Evolutionary conservation across 805 yeast genomes (phyloP).

Genomic region (Starmera dryadoides): DNA sequence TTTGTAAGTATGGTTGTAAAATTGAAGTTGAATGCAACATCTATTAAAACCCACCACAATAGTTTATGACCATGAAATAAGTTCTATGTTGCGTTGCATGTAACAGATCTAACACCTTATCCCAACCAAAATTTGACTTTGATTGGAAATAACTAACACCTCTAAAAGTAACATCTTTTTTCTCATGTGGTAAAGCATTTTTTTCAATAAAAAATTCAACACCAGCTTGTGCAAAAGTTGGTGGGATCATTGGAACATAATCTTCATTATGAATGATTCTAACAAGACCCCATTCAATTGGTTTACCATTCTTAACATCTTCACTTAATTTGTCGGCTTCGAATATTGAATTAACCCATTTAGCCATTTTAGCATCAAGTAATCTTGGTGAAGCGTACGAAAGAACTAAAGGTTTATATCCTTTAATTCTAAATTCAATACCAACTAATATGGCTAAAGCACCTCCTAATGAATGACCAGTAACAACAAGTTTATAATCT

Average conservation of each 20-base stretch:
- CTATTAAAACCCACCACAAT: constrained; percentile 22
- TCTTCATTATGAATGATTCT: constrained; percentile 55
- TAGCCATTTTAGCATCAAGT: constrained; percentile 44
- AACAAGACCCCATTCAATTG: constrained; percentile 30
- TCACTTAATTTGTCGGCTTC: constrained; percentile 24
- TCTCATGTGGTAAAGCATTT: constrained; percentile 30
- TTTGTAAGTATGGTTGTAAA: too few relatives aligned
- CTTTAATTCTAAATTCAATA: constrained; percentile 51
- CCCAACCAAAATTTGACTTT: not conserved
- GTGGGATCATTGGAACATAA: constrained; percentile 54
- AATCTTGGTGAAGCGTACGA: constrained; percentile 63
- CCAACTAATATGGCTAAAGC: constrained; percentile 62
- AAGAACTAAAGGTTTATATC: constrained; percentile 44
- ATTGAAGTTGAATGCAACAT: too few relatives aligned
- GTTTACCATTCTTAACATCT: constrained; percentile 8
- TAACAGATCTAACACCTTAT: constrained; percentile 10
- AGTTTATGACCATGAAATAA: constrained; percentile 26
- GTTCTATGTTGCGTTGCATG: constrained; percentile 31
- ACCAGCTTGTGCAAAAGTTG: constrained; percentile 28
- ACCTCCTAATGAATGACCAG: constrained; percentile 78
- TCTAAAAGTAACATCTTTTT: constrained; percentile 7
- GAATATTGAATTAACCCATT: constrained; percentile 49
- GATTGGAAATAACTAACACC: constrained; percentile 4
- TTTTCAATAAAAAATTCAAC: constrained; percentile 25
- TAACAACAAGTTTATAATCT: constrained; percentile 41